A percentile compares a stretch with the other conserved stretches of the same genome.
These are phyloP conservation scores for Tephrocybe sp. DNA, from an alignment of 768 basidiomycete species.

Conservation along the genomic window DNA sequence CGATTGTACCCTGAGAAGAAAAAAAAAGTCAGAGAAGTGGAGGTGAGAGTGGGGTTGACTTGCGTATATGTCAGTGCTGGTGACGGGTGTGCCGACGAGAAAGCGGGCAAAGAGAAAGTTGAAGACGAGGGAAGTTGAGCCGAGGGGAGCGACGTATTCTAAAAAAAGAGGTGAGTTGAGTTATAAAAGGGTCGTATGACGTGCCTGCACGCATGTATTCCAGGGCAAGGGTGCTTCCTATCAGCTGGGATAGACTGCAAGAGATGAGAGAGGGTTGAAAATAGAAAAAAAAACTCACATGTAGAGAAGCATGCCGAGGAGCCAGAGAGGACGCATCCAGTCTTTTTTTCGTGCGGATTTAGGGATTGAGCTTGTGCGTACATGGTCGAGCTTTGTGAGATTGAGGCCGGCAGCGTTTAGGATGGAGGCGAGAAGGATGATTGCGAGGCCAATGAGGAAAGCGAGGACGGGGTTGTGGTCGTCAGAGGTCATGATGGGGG, in stretches of 20 bases:
- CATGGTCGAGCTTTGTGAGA: slow-evolving; percentile 92
- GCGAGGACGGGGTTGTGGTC: slow-evolving; percentile 36
- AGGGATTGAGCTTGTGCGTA: slow-evolving; percentile 73
- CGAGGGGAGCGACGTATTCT: slow-evolving; percentile 97
- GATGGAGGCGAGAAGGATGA: slow-evolving; percentile 82
- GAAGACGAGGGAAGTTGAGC: slow-evolving; percentile 91
- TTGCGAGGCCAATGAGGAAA: slow-evolving; percentile 84
- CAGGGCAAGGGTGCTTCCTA: slow-evolving; percentile 84
- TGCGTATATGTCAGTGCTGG: slow-evolving; percentile 80
- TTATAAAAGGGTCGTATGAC: slow-evolving; percentile 15
- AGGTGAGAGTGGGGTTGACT: slow-evolving; percentile 22
- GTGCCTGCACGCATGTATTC: slow-evolving; percentile 85
- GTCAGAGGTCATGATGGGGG: slow-evolving; percentile 11
- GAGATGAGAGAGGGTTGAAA: slow-evolving; percentile 5
- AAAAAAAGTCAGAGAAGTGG: not conserved
- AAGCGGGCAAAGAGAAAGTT: slow-evolving; percentile 95
- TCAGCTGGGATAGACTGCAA: slow-evolving; percentile 74
- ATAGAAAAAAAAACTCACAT: slow-evolving; percentile 53
- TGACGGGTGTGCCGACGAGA: slow-evolving; percentile 84
- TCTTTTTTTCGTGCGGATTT: slow-evolving; percentile 72
- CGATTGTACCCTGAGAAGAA: slow-evolving; percentile 65
- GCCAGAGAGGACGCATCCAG: slow-evolving; percentile 85
- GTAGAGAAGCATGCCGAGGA: slow-evolving; percentile 92
- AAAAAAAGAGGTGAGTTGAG: slow-evolving; percentile 8
- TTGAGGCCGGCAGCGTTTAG: slow-evolving; percentile 93